Percentiles rank a stretch among this genome's conserved stretches.
Conservation (phyloP, 2,329 filamentous ascomycete genomes). For the Colletotrichum cordylinicola region DNA sequence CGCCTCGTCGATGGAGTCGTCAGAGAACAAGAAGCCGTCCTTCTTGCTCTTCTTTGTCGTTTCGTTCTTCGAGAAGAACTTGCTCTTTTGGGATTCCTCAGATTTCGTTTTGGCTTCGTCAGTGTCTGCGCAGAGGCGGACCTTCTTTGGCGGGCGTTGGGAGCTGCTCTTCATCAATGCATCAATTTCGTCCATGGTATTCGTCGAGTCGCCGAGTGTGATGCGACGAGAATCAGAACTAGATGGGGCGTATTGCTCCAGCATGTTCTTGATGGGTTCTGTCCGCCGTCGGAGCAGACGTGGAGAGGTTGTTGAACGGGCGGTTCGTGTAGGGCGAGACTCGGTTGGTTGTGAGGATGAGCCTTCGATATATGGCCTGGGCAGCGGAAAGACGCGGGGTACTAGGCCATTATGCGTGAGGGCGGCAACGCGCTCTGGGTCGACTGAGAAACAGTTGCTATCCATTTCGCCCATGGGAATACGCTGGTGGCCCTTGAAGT, state of each 20-base stretch:
- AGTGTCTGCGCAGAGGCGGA: constrained; percentile 56
- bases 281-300: constrained; percentile 55
- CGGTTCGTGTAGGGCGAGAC: constrained; percentile 19
- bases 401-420: constrained; percentile 55
- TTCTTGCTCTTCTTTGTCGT: constrained; percentile 36
- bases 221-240: constrained; percentile 8
- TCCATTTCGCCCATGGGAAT: constrained; percentile 69
- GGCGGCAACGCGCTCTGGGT: constrained; percentile 52
- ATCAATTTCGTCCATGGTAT: constrained; percentile 18
- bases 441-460: constrained; percentile 63
- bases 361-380: constrained; percentile 59
- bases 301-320: constrained; percentile 36
- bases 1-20: constrained; percentile 63
- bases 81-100: constrained; percentile 52
- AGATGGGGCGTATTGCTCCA: constrained; percentile 27
- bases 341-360: constrained; percentile 23
- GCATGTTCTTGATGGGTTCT: constrained; percentile 54
- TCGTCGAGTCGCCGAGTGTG: background rate
- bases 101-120: constrained; percentile 31
- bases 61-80: constrained; percentile 51
- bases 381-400: constrained; percentile 64
- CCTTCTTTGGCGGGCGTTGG: constrained; percentile 60
- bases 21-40: constrained; percentile 56
- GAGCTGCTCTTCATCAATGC: constrained; percentile 12
- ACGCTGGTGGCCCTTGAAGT: constrained; percentile 56